Base-by-base conservation (phyloP, 2,329 filamentous ascomycete species). In the Colletotrichum simmondsii region DNA sequence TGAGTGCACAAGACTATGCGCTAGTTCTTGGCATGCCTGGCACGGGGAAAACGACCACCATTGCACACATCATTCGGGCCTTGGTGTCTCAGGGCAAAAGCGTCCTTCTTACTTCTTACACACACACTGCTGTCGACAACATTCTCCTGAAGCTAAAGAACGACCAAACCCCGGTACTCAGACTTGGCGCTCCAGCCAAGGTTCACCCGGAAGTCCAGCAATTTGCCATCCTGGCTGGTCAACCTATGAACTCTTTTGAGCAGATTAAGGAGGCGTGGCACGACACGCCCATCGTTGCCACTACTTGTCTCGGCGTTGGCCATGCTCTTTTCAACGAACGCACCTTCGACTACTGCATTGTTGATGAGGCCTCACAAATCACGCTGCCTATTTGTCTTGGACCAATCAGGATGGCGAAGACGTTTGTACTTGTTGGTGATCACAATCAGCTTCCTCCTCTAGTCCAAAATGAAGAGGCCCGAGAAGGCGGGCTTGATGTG, bases 1-100 rank as follows among this genome's bases (percentile, higher is more conserved):
- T 99, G 93, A 95, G 93, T 78, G 96, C 97, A 3, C 90, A 94
- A 76, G 95, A 99, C 83, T 99, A 98, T 81, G 96, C 97, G 8
- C 87, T 99, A n/a, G 95, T 99, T 14, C 90, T 99, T 24, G 97
- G 97, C 32, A 99, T 99, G 97, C 97, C 97, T 2, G 97, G 97
- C 8, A 99, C 97, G 0, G 97, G 97, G 71, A 99, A 99, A 83
- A 99, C 97, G 3, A 99, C 97, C 0, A 99, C 97, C 0, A 98
- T 99, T 78, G 95, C 96, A 5, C 95, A 98, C 80, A 98, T 99
- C 77, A 98, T 99, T 78, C 92, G 94, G 57, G 94, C 96, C 1
- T 87, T 99, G 35, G 93, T 97, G 5, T 91, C 93, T 0, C 94
- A 97, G 81, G 93, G 95, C 12, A 98, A 98, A 84, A 97, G 94